phyloP scores from a whole-genome alignment of 2,329 filamentous ascomycete species.

The Phialocephala sp. region DNA sequence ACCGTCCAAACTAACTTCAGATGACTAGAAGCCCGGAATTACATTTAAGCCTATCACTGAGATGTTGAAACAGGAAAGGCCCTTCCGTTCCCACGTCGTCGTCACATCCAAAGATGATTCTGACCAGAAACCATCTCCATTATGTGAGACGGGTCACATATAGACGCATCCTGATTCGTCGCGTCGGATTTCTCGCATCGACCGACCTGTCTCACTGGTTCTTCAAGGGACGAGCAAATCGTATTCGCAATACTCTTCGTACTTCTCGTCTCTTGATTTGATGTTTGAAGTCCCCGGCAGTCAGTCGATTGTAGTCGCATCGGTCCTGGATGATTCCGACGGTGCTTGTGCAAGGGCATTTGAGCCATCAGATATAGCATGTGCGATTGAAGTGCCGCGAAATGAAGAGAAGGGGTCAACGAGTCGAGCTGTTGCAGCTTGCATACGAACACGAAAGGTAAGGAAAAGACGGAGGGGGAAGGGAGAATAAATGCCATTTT shows the following conservation, averaged over 20 bases:
- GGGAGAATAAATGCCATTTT: too few species aligned
- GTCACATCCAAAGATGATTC: background rate
- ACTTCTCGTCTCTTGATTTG: background rate
- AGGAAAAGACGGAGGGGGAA: too few species aligned
- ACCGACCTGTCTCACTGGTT: background rate
- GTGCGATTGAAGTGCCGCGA: background rate
- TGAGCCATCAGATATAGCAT: background rate
- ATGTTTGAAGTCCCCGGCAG: background rate
- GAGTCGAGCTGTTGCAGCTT: slow-evolving; percentile 42
- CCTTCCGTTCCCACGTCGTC: background rate
- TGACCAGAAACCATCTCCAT: background rate
- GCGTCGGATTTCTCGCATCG: background rate
- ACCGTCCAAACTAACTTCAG: background rate
- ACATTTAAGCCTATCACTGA: background rate
- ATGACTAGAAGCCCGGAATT: background rate
- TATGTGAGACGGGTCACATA: background rate
- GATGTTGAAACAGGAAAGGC: background rate
- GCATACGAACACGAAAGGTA: slow-evolving; percentile 1
- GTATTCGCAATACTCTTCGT: background rate
- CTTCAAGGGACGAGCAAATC: background rate
- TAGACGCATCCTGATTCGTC: background rate
- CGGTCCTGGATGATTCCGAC: background rate
- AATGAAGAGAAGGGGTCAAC: background rate
- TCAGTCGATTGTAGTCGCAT: background rate
- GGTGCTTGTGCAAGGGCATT: background rate